phyloP scores from a whole-genome alignment of 2,329 filamentous ascomycete genomes.

The Sporothrix euskadiensis region DNA sequence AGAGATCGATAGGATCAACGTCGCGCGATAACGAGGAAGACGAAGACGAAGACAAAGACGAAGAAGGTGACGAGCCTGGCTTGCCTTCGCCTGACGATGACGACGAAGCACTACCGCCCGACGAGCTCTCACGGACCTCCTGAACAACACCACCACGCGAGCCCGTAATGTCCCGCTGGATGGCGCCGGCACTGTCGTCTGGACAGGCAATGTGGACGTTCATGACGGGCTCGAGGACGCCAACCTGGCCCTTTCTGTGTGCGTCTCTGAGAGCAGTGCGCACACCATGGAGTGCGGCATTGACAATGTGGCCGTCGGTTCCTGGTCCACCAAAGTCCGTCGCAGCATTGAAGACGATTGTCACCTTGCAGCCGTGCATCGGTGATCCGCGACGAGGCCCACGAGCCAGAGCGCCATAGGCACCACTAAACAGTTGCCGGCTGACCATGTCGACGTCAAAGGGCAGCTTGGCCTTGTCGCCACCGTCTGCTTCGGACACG shows the following conservation, averaged over 20 bases:
- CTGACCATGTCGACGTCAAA: conserved; percentile 54
- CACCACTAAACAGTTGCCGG: conserved; percentile 72
- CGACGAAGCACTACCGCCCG: conserved; percentile 40
- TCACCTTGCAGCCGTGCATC: conserved; percentile 72
- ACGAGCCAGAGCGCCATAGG: conserved; percentile 77
- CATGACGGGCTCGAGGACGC: conserved; percentile 92
- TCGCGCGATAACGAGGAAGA: not conserved
- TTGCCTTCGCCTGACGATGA: conserved; percentile 23
- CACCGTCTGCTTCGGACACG: conserved; percentile 42
- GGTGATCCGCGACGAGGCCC: conserved; percentile 81
- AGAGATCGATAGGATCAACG: conserved; percentile 60
- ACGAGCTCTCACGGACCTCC: conserved; percentile 61
- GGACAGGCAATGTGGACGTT: conserved; percentile 82
- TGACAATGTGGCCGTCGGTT: conserved; percentile 67
- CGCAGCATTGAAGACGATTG: conserved; percentile 65
- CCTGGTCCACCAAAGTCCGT: conserved; percentile 66
- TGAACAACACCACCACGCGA: conserved; percentile 73
- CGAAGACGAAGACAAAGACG: not conserved
- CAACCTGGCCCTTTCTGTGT: conserved; percentile 58
- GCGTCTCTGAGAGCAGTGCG: conserved; percentile 67
- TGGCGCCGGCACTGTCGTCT: conserved; percentile 74
- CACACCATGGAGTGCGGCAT: conserved; percentile 63
- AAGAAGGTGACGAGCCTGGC: conserved; percentile 46
- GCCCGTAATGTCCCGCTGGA: conserved; percentile 78
- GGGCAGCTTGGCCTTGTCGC: conserved; percentile 37